Evolutionary conservation across 371 early-diverging fungal species (phyloP).

Genomic region (Smittium mucronatum): DNA sequence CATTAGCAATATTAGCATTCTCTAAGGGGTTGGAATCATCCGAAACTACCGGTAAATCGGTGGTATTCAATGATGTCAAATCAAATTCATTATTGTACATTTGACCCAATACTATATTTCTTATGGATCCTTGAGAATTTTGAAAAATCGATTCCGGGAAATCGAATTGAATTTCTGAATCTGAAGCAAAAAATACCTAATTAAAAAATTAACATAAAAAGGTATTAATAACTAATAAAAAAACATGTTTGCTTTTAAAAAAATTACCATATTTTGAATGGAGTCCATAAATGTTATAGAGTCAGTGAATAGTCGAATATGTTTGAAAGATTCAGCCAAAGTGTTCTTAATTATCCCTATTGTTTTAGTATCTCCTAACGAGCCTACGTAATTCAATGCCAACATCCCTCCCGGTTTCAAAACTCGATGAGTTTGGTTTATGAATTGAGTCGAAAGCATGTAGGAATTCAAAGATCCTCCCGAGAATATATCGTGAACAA

Average conservation of each 20-base stretch:
- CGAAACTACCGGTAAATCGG: constrained; percentile 26
- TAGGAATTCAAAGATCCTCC: constrained; percentile 56
- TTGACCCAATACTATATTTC: constrained; percentile 17
- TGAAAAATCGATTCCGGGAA: constrained; percentile 11
- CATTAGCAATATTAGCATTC: constrained; percentile 34
- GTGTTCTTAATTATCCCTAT: constrained; percentile 13
- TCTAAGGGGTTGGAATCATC: constrained; percentile 39
- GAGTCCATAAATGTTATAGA: not conserved
- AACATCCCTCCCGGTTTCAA: constrained; percentile 60
- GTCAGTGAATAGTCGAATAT: constrained; percentile 45
- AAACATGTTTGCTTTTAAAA: no score
- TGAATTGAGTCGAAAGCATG: constrained; percentile 53
- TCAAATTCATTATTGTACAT: constrained; percentile 28
- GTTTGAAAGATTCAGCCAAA: constrained; percentile 38
- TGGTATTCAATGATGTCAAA: constrained; percentile 9
- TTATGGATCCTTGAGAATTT: constrained; percentile 12
- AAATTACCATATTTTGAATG: not conserved
- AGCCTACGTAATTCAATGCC: constrained; percentile 56
- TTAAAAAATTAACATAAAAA: constrained; percentile 22
- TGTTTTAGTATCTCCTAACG: constrained; percentile 20
- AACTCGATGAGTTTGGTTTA: constrained; percentile 41
- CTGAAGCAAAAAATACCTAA: constrained; percentile 55
- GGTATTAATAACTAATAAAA: no score
- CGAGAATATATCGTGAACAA: constrained; percentile 80
- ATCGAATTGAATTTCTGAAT: constrained; percentile 36